Percentiles rank a stretch among this genome's conserved stretches.
These are phyloP conservation scores for Talinum fruticosum DNA, from an alignment of 148 eudicot species.

Conservation along the genomic window DNA sequence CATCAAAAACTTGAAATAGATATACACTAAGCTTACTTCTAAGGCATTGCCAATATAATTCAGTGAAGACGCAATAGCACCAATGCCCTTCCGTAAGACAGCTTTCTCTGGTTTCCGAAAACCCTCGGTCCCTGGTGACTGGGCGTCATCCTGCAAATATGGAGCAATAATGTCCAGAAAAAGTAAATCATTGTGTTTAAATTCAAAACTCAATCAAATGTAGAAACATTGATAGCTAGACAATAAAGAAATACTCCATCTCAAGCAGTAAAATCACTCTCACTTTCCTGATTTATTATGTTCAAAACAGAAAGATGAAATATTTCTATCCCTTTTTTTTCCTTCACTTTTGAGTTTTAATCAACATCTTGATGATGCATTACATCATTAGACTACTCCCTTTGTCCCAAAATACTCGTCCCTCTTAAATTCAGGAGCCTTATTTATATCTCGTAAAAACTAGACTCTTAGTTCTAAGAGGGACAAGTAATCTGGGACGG, in stretches of 20 bases:
- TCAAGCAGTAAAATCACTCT: neutral
- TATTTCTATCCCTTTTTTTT: neutral
- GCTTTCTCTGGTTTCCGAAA: constrained; percentile 48
- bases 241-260: neutral
- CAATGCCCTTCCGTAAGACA: constrained; percentile 60
- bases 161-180: neutral
- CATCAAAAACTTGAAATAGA: neutral
- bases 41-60: constrained; percentile 73
- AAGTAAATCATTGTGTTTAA: neutral
- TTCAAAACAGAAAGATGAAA: neutral
- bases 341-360: neutral
- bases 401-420: no score
- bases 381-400: neutral
- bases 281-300: neutral
- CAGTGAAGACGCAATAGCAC: constrained; percentile 61
- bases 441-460: no score
- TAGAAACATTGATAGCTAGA: neutral
- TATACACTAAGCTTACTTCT: constrained; percentile 47
- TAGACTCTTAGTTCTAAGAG: no score
- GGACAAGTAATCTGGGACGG: no score
- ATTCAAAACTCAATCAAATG: neutral
- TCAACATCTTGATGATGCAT: neutral
- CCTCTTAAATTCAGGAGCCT: no score
- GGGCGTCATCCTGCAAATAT: constrained; percentile 36
- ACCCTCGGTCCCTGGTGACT: constrained; percentile 31